Conservation (phyloP, 192 early-diverging fungal species). For the Entrophospora sp. region DNA sequence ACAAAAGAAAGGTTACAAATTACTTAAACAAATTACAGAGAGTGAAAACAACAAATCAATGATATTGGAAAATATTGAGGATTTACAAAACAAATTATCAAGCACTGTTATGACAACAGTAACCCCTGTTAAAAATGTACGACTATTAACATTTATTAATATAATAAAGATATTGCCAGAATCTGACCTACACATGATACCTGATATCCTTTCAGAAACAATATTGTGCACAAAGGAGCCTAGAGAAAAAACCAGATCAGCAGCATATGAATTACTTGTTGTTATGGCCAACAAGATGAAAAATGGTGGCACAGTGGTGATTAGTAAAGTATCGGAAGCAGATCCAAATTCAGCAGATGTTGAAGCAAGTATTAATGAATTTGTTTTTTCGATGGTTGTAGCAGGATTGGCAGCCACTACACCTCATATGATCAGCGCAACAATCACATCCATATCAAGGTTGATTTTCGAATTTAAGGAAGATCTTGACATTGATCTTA, state of each 20-base stretch:
- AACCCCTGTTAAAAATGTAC: slow-evolving; percentile 69
- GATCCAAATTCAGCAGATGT: slow-evolving; percentile 24
- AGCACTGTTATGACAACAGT: slow-evolving; percentile 60
- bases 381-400: slow-evolving; percentile 77
- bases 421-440: slow-evolving; percentile 85
- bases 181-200: slow-evolving; percentile 75
- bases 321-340: slow-evolving; percentile 25
- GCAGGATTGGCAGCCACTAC: slow-evolving; percentile 92
- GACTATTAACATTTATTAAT: slow-evolving; percentile 58
- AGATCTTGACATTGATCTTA: slow-evolving; percentile 51
- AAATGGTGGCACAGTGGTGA: slow-evolving; percentile 47
- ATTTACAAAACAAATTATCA: slow-evolving; percentile 58
- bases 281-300: slow-evolving; percentile 89
- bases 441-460: slow-evolving; percentile 73
- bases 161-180: slow-evolving; percentile 56
- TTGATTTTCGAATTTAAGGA: slow-evolving; percentile 89
- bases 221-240: slow-evolving; percentile 91
- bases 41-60: slow-evolving; percentile 39
- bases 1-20: slow-evolving; percentile 96
- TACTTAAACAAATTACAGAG: slow-evolving; percentile 52
- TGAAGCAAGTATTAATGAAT: slow-evolving; percentile 63
- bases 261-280: slow-evolving; percentile 78
- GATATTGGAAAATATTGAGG: slow-evolving; percentile 40
- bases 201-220: slow-evolving; percentile 79
- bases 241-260: slow-evolving; percentile 75